A percentile compares a stretch with the other conserved stretches of the same genome.
Evolutionary conservation across 2,329 filamentous ascomycete species (phyloP).

Genomic region (Aaosphaeria pasadenensis): DNA sequence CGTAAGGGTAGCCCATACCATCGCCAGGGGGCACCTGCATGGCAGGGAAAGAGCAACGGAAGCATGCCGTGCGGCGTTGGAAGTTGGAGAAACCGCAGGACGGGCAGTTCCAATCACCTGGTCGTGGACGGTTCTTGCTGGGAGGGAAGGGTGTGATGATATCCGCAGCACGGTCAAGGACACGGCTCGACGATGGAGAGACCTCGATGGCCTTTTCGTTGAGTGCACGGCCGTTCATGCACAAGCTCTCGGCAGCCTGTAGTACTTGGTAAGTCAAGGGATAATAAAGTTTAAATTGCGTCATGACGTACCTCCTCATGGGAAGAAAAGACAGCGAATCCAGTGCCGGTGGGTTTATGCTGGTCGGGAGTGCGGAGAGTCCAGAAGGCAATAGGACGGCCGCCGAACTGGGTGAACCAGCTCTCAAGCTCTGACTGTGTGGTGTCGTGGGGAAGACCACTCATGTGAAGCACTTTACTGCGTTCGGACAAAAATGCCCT

Average conservation of each 20-base stretch:
- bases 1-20: constrained; percentile 59
- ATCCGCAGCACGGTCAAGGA: constrained; percentile 91
- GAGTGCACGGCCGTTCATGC: constrained; percentile 97
- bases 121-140: constrained; percentile 95
- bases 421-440: constrained; percentile 98
- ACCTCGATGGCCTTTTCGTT: constrained; percentile 99
- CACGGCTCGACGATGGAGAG: constrained; percentile 93
- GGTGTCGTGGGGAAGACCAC: constrained; percentile 93
- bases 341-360: constrained; percentile 98
- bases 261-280: not conserved
- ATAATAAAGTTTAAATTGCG: not conserved
- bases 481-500: constrained; percentile 93
- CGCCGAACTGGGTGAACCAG: constrained; percentile 99
- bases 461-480: constrained; percentile 98
- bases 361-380: constrained; percentile 96
- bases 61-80: constrained; percentile 95
- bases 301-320: constrained; percentile 82
- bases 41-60: constrained; percentile 98
- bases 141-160: constrained; percentile 97
- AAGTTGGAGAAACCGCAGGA: constrained; percentile 99
- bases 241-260: constrained; percentile 92
- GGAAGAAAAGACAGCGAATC: constrained; percentile 97
- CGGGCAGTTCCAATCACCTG: constrained; percentile 98
- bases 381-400: constrained; percentile 98
- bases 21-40: constrained; percentile 74